Evolutionary conservation across 257 asterid species (phyloP).

Genomic region (Fraxinus quadrangulata): DNA sequence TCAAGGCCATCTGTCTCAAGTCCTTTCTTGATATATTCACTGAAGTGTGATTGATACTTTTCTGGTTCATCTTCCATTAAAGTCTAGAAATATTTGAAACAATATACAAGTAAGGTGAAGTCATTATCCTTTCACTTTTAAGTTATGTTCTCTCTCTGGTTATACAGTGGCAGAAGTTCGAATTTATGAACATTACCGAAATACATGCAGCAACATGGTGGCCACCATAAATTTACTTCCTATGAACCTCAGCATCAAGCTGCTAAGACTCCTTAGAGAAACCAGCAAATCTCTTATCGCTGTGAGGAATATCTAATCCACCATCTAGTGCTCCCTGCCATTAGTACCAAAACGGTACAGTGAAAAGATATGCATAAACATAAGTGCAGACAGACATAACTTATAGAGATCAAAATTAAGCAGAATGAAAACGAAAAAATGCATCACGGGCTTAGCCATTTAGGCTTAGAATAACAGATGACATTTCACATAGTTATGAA

Average conservation of each 20-base stretch:
- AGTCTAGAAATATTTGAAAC: constrained; percentile 22
- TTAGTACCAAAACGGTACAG: not conserved
- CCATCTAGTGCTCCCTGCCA: constrained; percentile 78
- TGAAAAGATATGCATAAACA: not conserved
- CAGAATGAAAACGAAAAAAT: too few species aligned
- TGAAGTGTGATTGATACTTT: constrained; percentile 47
- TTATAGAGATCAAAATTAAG: too few species aligned
- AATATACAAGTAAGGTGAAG: not conserved
- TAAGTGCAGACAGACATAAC: not conserved
- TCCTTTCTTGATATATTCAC: constrained; percentile 39
- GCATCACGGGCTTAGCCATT: too few species aligned
- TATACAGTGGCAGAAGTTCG: not conserved
- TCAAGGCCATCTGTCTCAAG: constrained; percentile 43
- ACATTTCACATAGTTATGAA: too few species aligned
- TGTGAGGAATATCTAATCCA: constrained; percentile 79
- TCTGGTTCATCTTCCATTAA: constrained; percentile 57
- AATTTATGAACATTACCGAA: constrained; percentile 39
- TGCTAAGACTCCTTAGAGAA: constrained; percentile 61
- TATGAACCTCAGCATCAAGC: constrained; percentile 69
- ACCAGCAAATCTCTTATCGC: constrained; percentile 86
- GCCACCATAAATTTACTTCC: constrained; percentile 74
- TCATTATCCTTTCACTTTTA: not conserved
- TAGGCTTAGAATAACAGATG: too few species aligned
- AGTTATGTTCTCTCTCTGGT: not conserved
- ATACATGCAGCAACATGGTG: constrained; percentile 72